Percentiles rank a stretch among this genome's conserved stretches.
Evolutionary conservation across 164 flowering plant genomes (phyloP).

Genomic region (Sextonia rubra): DNA sequence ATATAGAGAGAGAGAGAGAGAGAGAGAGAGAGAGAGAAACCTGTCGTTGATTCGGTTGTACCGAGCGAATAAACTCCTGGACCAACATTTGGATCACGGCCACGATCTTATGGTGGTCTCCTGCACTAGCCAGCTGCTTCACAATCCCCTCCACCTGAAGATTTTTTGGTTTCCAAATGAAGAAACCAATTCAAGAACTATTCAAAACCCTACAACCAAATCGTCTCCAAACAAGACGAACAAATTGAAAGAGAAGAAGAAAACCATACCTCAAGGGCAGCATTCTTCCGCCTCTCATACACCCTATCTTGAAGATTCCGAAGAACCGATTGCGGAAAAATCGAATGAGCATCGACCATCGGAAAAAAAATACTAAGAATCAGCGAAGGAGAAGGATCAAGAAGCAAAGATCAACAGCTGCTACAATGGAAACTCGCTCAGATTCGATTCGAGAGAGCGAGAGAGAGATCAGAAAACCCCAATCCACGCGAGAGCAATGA

Average conservation of each 20-base stretch:
- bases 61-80: conserved; percentile 66
- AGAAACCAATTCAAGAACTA: background rate
- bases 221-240: background rate
- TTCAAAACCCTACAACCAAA: conserved; percentile 1
- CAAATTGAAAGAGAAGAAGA: background rate
- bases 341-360: conserved; percentile 64
- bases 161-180: background rate
- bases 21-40: conserved; percentile 24
- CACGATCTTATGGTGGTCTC: conserved; percentile 83
- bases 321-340: conserved; percentile 65
- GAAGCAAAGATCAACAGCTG: background rate
- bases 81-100: conserved; percentile 73
- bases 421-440: conserved; percentile 26
- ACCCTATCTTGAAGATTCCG: conserved; percentile 89
- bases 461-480: background rate
- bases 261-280: conserved; percentile 80
- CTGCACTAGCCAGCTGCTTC: conserved; percentile 58
- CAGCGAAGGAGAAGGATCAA: background rate
- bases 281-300: conserved; percentile 95
- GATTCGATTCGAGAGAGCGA: background rate
- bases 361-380: background rate
- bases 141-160: conserved; percentile 81
- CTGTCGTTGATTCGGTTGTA: conserved; percentile 93
- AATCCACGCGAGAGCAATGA: background rate
- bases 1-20: background rate